Conservation (phyloP, 352 stramenopile genomes). For the Globisporangium middletonii region DNA sequence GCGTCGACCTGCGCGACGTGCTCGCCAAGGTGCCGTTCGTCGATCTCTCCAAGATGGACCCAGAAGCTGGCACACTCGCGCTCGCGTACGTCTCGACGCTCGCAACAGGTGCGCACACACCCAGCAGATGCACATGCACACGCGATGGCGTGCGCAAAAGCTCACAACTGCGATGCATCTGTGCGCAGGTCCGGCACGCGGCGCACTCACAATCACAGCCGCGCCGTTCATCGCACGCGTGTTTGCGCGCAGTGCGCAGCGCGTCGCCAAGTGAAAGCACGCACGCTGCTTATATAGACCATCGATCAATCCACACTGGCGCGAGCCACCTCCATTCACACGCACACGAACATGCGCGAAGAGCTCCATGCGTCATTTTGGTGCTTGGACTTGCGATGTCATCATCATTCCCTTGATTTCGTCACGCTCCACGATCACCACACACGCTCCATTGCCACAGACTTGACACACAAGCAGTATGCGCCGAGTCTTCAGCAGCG, state of each 20-base stretch:
- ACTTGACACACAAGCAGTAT: neutral
- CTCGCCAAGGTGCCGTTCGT: constrained; percentile 65
- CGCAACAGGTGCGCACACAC: constrained; percentile 34
- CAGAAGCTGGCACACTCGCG: constrained; percentile 55
- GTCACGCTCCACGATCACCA: too few relatives aligned
- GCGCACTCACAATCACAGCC: constrained; percentile 65
- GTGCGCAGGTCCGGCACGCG: constrained; percentile 44
- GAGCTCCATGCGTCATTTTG: constrained; percentile 6
- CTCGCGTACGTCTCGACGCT: constrained; percentile 92
- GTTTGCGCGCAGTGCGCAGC: constrained; percentile 30
- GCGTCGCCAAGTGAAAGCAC: constrained; percentile 11
- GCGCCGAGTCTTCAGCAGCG: constrained; percentile 30
- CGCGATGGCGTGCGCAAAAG: neutral
- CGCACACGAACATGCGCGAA: neutral
- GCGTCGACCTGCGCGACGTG: constrained; percentile 52
- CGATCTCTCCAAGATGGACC: constrained; percentile 61
- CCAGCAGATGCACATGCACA: neutral
- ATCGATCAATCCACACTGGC: too few relatives aligned
- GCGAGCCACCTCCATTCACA: neutral
- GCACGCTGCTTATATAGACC: too few relatives aligned
- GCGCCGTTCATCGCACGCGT: constrained; percentile 68
- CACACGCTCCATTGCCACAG: constrained; percentile 1
- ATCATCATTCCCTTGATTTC: neutral
- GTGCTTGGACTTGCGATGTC: constrained; percentile 1
- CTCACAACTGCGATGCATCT: neutral